Percentiles rank a stretch among this genome's conserved stretches.
Conservation (phyloP, 2,329 filamentous ascomycete species). For the Colletotrichum magnum region DNA sequence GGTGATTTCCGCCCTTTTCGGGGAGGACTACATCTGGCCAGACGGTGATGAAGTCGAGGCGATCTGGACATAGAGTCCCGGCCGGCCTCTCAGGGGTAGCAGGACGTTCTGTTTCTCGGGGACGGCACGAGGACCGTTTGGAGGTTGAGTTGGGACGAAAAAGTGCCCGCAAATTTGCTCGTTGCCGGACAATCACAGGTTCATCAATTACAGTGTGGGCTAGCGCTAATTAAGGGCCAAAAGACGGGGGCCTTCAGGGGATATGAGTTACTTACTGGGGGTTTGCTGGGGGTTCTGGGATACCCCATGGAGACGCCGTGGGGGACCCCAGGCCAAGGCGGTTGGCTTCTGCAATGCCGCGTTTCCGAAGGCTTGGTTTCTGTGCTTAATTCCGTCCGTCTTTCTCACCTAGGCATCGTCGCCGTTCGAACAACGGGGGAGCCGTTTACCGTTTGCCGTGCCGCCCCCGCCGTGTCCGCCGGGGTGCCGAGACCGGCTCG, state of each 20-base stretch:
- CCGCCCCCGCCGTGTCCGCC: not conserved
- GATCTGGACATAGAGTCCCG: constrained; percentile 26
- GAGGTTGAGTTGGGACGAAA: not conserved
- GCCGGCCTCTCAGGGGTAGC: not conserved
- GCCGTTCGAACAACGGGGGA: not conserved
- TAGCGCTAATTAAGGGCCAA: constrained; percentile 36
- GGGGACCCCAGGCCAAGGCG: constrained; percentile 33
- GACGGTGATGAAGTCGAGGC: constrained; percentile 8
- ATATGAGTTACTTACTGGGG: not conserved
- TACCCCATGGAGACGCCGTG: constrained; percentile 24
- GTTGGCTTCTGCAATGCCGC: constrained; percentile 28
- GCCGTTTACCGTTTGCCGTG: not conserved
- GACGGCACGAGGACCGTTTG: not conserved
- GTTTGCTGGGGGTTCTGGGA: not conserved
- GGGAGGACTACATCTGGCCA: constrained; percentile 5
- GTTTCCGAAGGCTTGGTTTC: constrained; percentile 32
- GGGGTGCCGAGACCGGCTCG: constrained; percentile 16
- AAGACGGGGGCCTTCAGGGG: not conserved
- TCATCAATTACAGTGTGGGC: constrained; percentile 26
- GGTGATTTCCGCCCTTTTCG: constrained; percentile 22
- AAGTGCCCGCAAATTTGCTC: constrained; percentile 19
- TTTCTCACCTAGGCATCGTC: constrained; percentile 2
- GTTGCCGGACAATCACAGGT: constrained; percentile 5
- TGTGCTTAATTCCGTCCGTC: constrained; percentile 18
- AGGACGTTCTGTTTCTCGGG: not conserved